Base-by-base conservation (phyloP, 2,329 filamentous ascomycete species). In the Claviceps africana region DNA sequence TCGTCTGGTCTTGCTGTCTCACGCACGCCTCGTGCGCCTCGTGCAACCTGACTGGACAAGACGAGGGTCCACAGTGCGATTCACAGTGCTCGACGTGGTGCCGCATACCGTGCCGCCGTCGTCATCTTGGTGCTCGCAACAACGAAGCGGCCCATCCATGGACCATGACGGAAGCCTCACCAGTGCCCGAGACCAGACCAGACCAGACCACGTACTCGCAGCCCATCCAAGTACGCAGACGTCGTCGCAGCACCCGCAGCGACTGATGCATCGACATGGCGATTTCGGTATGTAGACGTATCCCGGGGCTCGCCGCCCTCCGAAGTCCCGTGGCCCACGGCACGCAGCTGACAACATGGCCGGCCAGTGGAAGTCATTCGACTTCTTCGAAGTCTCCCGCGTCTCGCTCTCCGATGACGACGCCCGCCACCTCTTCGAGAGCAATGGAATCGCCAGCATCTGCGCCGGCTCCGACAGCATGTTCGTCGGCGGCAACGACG, bases 371-470 rank as follows among this genome's bases (percentile, higher is more conserved):
- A 96, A 96, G 86, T 84, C 86, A 61, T 98, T 98, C 75, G 90
- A 95, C 77, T 98, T 98, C 83, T 97, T 98, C 79, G 88, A 96
- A 71, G 88, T 95, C 68, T 82, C 82, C 66, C 84, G 86, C 66
- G 83, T 96, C 68, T 82, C 85, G 64, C 77, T 90, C 62, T 79
- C 79, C 60, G 85, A 94, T 67, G 84, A 85, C 63, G 88, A 94
- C 65, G 85, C 82, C 65, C 81, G 82, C 60, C 78, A 82, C 64
- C 77, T 89, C 64, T 85, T 94, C 72, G 85, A 90, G 68, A 85
- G 86, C 78, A 81, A 79, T 65, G 88, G 89, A 60, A 83, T 95
- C 54, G 86, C 86, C 50, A 88, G 83, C 62, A 77, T 95, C 47
- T 88, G 86, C 65, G 86, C 90, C 31, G 91, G 91, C 40, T 89